phyloP scores from a whole-genome alignment of 495 filamentous ascomycete species.

The Paragyromitra xinjiangensis region DNA sequence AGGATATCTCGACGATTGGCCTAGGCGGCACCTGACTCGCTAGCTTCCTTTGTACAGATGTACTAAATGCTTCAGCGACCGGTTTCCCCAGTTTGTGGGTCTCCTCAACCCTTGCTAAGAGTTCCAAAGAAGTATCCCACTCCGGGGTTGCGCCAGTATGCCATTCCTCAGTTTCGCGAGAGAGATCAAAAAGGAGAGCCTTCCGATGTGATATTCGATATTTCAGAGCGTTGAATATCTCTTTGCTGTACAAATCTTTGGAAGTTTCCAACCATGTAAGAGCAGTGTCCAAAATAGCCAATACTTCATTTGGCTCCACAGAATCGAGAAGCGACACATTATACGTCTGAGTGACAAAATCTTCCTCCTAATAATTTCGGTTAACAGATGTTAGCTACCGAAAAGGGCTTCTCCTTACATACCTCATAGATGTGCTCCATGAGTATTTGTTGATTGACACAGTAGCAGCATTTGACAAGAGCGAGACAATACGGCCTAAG shows the following conservation, averaged over 20 bases:
- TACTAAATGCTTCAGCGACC: slow-evolving; percentile 81
- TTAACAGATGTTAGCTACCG: slow-evolving; percentile 51
- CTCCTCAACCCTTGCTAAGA: slow-evolving; percentile 64
- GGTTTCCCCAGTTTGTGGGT: slow-evolving; percentile 70
- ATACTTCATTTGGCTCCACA: slow-evolving; percentile 67
- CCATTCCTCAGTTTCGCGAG: slow-evolving; percentile 61
- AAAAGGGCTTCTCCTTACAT: slow-evolving; percentile 51
- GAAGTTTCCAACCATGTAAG: slow-evolving; percentile 64
- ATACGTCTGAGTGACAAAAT: slow-evolving; percentile 91
- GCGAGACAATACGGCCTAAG: slow-evolving; percentile 87
- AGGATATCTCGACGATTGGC: slow-evolving; percentile 80
- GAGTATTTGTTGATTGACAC: slow-evolving; percentile 76
- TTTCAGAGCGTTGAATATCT: slow-evolving; percentile 68
- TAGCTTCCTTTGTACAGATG: slow-evolving; percentile 85
- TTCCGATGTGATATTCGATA: slow-evolving; percentile 71
- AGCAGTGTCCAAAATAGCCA: slow-evolving; percentile 69
- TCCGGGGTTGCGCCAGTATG: slow-evolving; percentile 59
- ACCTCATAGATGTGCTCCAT: slow-evolving; percentile 90
- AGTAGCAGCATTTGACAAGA: slow-evolving; percentile 81
- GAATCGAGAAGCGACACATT: slow-evolving; percentile 76
- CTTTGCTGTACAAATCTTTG: slow-evolving; percentile 62
- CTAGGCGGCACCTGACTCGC: slow-evolving; percentile 93
- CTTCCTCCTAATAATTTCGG: slow-evolving; percentile 76
- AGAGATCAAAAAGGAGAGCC: slow-evolving; percentile 67
- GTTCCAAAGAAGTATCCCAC: slow-evolving; percentile 62